Evolutionary conservation across 371 early-diverging fungal genomes (phyloP).

Genomic region (Mucor indicus): DNA sequence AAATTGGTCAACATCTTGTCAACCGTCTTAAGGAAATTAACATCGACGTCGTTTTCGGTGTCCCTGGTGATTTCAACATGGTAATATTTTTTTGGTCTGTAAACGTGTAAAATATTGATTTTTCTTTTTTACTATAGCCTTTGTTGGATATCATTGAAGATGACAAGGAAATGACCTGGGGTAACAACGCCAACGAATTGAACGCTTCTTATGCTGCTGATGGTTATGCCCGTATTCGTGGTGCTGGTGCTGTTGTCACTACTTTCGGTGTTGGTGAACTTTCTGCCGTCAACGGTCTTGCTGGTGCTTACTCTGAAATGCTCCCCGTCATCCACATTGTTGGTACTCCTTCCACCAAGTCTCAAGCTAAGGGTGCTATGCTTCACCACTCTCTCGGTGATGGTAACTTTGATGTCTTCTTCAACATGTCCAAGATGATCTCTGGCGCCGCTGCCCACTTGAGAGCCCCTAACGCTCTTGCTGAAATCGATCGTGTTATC

Average conservation of each 20-base stretch:
- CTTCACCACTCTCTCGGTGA: slow-evolving; percentile 58
- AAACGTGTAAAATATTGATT: no score
- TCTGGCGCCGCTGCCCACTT: slow-evolving; percentile 33
- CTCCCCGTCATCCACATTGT: slow-evolving; percentile 53
- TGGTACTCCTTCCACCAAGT: slow-evolving; percentile 42
- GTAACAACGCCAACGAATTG: slow-evolving; percentile 38
- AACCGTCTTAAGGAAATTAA: slow-evolving; percentile 41
- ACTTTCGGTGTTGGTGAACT: slow-evolving; percentile 59
- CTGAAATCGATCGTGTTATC: slow-evolving; percentile 40
- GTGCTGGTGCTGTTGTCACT: slow-evolving; percentile 43
- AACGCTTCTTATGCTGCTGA: slow-evolving; percentile 53
- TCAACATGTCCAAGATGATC: slow-evolving; percentile 30
- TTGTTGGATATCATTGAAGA: slow-evolving; percentile 33
- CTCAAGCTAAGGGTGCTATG: slow-evolving; percentile 34
- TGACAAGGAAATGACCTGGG: slow-evolving; percentile 29
- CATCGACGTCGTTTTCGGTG: slow-evolving; percentile 37
- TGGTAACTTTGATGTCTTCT: slow-evolving; percentile 45
- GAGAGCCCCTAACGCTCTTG: slow-evolving; percentile 21
- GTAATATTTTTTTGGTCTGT: no score
- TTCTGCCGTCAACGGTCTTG: slow-evolving; percentile 45
- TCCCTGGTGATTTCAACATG: slow-evolving; percentile 51
- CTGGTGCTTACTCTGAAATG: slow-evolving; percentile 52
- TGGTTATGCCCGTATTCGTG: slow-evolving; percentile 44
- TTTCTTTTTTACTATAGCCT: slow-evolving; percentile 14
- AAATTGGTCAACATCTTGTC: slow-evolving; percentile 31